Evolutionary conservation across 306 rosid genomes (phyloP), one percentile per base, ranked within the genome.

Genomic region (Castanea mollissima): DNA sequence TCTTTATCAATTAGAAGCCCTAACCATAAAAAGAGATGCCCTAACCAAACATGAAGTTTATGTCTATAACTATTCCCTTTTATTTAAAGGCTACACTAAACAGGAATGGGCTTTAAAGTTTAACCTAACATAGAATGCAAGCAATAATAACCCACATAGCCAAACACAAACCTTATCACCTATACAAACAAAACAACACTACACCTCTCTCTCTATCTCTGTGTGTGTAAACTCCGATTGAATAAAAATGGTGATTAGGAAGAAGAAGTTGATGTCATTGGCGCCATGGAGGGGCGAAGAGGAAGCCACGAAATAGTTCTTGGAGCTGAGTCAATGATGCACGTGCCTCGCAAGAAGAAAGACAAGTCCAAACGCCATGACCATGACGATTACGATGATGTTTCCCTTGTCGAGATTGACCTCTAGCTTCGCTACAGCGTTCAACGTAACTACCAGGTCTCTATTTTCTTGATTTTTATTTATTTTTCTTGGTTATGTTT

Each of bases 401-500:
- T 89, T 55, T 81, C 87, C 49, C 84, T 91, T 67, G 31, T 83
- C 29, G 93, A 90, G 86, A 91, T 95, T 65, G 99, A 95, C 73
- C 98, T 98, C 5, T 91, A 95, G 85, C 89, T 95, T 31, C 98
- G 99, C 81, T 95, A 95, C 85, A 95, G 99, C 81, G 93, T 95
- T 83, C 97, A 95, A 75, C 97, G 99, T 58, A 95, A 95, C 73
- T 95, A 69, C 60, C 96, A 91, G 97, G 21, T 21, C 21, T 21
- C 21, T 21, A 0, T 21, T 21, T 21, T 21, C 21, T 21, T 21
- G 21, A 21, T 21, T 21, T 21, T 21, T 21, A 21, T 21, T 21
- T 21, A 21, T 21, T 21, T 21, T 21, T 21, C 21, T 21, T 21
- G 21, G 21, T 21, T 21, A 21, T 21, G 21, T 21, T 21, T 21